These are phyloP conservation scores for Xylaria sp. DNA, from an alignment of 2,329 filamentous ascomycete species.

Conservation along the genomic window DNA sequence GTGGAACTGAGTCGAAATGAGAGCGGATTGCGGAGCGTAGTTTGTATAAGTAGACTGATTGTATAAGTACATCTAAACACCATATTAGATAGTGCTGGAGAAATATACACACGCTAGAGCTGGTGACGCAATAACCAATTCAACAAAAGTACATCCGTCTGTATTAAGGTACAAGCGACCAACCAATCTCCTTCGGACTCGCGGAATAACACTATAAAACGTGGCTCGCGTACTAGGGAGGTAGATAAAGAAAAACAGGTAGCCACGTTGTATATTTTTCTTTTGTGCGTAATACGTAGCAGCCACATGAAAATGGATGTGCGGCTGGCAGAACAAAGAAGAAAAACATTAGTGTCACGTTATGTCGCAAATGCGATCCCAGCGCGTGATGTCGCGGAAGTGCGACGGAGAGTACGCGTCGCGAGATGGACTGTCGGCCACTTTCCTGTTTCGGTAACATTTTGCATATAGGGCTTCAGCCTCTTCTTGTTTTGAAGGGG, in stretches of 20 bases:
- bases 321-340: neutral
- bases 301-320: neutral
- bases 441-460: conserved; percentile 10
- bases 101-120: neutral
- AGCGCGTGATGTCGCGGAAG: neutral
- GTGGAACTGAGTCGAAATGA: neutral
- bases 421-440: conserved; percentile 6
- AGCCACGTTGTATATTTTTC: conserved; percentile 9
- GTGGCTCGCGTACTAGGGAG: conserved; percentile 3
- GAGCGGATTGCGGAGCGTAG: neutral
- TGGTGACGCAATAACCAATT: neutral
- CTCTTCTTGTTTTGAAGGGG: conserved; percentile 3
- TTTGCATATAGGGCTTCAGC: conserved; percentile 17
- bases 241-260: neutral
- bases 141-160: conserved; percentile 17
- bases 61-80: neutral
- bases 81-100: no score
- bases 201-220: conserved; percentile 5
- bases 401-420: neutral
- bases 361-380: neutral
- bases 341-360: conserved; percentile 3
- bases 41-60: neutral
- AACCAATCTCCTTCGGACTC: neutral
- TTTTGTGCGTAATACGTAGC: conserved; percentile 2
- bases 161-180: neutral